Conservation (phyloP, 371 early-diverging fungal genomes). For the Actinomortierella ambigua region DNA sequence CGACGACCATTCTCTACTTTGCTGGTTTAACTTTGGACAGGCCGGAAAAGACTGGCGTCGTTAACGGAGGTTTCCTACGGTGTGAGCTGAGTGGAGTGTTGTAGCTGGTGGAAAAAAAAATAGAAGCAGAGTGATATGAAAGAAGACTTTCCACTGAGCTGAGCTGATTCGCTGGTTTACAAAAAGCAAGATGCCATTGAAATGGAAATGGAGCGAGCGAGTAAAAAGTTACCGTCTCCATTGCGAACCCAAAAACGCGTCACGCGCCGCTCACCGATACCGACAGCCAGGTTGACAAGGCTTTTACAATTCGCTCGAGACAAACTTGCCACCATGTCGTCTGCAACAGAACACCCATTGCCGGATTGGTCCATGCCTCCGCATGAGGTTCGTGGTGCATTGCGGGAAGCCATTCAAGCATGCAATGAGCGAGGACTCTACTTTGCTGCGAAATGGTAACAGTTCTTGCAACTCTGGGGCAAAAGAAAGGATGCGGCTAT, state of each 20-base stretch:
- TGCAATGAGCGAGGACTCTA: conserved; percentile 74
- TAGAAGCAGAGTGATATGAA: neutral
- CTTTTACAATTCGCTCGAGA: neutral
- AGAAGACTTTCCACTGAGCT: neutral
- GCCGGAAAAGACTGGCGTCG: too few species aligned
- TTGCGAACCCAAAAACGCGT: too few species aligned
- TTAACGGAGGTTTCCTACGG: too few species aligned
- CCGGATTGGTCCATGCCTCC: conserved; percentile 13
- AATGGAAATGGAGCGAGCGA: too few species aligned
- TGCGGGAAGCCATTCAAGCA: conserved; percentile 59
- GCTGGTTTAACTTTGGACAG: too few species aligned
- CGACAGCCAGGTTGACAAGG: too few species aligned
- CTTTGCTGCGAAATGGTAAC: conserved; percentile 73
- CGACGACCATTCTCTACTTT: too few species aligned
- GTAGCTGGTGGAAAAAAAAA: too few species aligned
- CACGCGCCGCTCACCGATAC: too few species aligned
- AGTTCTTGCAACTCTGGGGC: neutral
- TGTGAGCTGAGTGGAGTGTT: too few species aligned
- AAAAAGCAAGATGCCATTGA: too few species aligned
- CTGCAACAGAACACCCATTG: neutral
- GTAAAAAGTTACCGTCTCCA: too few species aligned
- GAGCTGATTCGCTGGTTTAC: neutral
- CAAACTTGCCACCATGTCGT: neutral
- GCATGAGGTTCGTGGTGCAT: conserved; percentile 14
- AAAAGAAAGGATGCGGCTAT: neutral